Evolutionary conservation across 768 basidiomycete genomes (phyloP), one percentile per base, ranked within the genome.

Genomic region (Tephrocybe sp.): DNA sequence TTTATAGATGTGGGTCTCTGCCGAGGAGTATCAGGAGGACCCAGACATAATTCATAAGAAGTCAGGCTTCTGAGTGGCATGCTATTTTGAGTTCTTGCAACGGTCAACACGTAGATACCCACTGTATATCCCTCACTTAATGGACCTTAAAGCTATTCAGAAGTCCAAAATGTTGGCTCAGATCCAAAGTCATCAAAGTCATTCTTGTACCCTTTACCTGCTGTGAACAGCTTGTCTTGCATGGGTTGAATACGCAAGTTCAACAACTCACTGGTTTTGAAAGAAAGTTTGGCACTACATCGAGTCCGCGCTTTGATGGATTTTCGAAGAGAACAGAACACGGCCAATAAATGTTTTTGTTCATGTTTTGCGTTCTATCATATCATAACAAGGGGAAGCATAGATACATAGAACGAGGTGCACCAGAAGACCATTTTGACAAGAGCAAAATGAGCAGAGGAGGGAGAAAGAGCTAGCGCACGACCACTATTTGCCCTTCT

Each of bases 21-120:
- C 95, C 34, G 96, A 99, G 70, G 97, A 98, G 71, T 98, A 98
- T 66, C 93, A 97, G 70, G 96, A 99, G 69, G 96, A 98, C 71
- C 95, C 96, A 48, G 95, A 98, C 63, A 90, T 98, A 62, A 98
- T 98, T 63, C 95, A 97, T 71, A 95, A 92, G 72, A 96, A 96
- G 71, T 79, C 88, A 51, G 90, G 89, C 41, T 92, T 93, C 68
- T 92, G 64, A 70, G 45, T 36, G 59, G 55, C 48, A 39, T 49
- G 26, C 26, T 57, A 39, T 39, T 44, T 57, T 56, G 43, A 49
- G 39, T 49, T 58, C 59, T 52, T 48, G 51, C 48, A 55, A 59
- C 47, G 33, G 20, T 53, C 26, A 22, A 45, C 26, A 38, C 33
- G 31, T 57, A 62, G 59, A 68, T 68, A 68, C 68, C 67, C 64